A percentile compares a stretch with the other conserved stretches of the same genome.
Evolutionary conservation across 2,329 filamentous ascomycete genomes (phyloP).

Genomic region (Epichloe hybrida): DNA sequence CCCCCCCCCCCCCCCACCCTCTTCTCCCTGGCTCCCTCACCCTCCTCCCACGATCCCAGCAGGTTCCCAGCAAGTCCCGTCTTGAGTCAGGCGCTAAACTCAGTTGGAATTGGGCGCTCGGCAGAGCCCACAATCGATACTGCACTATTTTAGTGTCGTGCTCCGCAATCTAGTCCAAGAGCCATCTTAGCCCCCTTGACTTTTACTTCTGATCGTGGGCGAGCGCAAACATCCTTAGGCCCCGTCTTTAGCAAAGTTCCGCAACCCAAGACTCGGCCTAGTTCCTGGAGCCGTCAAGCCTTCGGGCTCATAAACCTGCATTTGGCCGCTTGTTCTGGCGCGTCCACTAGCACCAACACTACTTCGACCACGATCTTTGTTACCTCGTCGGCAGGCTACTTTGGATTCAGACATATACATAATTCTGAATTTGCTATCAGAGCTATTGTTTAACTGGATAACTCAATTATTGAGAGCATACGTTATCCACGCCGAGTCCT

Average conservation of each 20-base stretch:
- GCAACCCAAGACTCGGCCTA: constrained; percentile 9
- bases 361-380: not conserved
- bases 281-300: constrained; percentile 7
- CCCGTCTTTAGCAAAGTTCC: constrained; percentile 11
- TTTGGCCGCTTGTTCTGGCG: constrained; percentile 4
- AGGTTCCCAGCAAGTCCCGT: constrained; percentile 7
- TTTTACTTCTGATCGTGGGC: constrained; percentile 13
- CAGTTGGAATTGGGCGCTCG: constrained; percentile 20
- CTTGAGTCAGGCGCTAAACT: constrained; percentile 22
- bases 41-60: not conserved
- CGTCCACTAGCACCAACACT: constrained; percentile 5
- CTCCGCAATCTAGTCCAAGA: constrained; percentile 23
- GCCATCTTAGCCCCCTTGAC: constrained; percentile 12
- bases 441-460: not conserved
- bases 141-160: constrained; percentile 27
- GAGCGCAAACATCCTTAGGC: constrained; percentile 12
- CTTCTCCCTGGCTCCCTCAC: not conserved
- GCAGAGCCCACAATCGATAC: constrained; percentile 18
- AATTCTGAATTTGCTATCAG: not conserved
- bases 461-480: not conserved
- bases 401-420: not conserved
- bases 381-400: not conserved
- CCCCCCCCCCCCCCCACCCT: not conserved
- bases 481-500: not conserved
- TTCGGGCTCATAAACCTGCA: constrained; percentile 4